Evolutionary conservation across 1,284 basidiomycete genomes (phyloP).

Genomic region (Grifola frondosa): DNA sequence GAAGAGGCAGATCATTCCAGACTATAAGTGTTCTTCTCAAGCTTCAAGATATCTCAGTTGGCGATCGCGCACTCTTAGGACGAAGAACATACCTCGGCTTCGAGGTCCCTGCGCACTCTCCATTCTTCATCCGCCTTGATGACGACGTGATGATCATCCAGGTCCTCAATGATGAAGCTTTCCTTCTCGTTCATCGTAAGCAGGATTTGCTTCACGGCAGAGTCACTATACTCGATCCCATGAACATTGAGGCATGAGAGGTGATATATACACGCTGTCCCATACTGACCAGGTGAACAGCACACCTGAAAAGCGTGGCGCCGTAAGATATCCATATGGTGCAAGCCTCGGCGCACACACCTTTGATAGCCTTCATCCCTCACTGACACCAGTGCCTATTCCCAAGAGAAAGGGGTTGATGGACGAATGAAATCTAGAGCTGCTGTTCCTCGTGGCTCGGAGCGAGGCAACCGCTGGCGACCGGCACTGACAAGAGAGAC

Average conservation of each 20-base stretch:
- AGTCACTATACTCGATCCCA: constrained; percentile 56
- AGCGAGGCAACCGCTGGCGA: too few species aligned
- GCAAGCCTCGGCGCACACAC: constrained; percentile 31
- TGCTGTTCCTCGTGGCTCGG: too few species aligned
- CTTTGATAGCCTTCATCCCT: constrained; percentile 66
- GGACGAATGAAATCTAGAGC: too few species aligned
- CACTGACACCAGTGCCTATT: background rate
- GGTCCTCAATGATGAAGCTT: constrained; percentile 82
- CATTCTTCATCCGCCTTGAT: constrained; percentile 82
- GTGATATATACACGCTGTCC: background rate
- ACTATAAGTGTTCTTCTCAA: constrained; percentile 45
- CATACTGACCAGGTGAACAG: constrained; percentile 68
- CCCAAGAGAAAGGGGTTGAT: background rate
- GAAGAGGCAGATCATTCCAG: too few species aligned
- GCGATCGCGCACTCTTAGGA: background rate
- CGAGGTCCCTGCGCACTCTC: constrained; percentile 68
- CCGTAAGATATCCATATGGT: constrained; percentile 4
- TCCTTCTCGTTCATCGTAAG: constrained; percentile 78
- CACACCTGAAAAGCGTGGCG: constrained; percentile 45
- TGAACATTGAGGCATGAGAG: background rate
- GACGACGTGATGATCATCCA: constrained; percentile 83
- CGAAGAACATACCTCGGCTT: constrained; percentile 63
- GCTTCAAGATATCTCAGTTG: constrained; percentile 8
- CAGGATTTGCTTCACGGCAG: constrained; percentile 88
- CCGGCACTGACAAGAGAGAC: background rate